These are phyloP conservation scores for Naumovozyma castellii DNA, from an alignment of 805 yeast genomes.

Conservation along the genomic window DNA sequence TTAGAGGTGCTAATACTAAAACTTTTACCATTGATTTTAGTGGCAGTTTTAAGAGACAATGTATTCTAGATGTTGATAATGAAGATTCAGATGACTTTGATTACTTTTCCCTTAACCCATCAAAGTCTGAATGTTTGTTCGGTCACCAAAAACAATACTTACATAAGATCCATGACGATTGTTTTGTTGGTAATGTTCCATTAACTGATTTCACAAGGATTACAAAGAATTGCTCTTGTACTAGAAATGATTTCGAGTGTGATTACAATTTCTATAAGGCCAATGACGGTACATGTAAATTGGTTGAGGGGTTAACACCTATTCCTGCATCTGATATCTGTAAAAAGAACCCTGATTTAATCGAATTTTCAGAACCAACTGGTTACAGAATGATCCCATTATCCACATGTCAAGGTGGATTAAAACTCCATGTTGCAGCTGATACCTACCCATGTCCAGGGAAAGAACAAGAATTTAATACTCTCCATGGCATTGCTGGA, in stretches of 20 bases:
- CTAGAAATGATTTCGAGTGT: conserved; percentile 85
- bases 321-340: conserved; percentile 58
- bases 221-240: conserved; percentile 66
- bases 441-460: conserved; percentile 81
- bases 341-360: conserved; percentile 37
- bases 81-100: conserved; percentile 50
- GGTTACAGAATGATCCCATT: conserved; percentile 84
- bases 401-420: conserved; percentile 80
- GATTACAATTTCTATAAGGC: conserved; percentile 73
- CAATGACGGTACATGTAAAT: conserved; percentile 73
- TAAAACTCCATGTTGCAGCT: conserved; percentile 51
- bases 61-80: conserved; percentile 39
- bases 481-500: conserved; percentile 47
- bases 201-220: conserved; percentile 47
- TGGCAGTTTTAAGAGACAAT: conserved; percentile 42
- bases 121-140: conserved; percentile 48
- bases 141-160: conserved; percentile 59
- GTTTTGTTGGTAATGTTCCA: conserved; percentile 61
- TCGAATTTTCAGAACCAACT: conserved; percentile 78
- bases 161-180: conserved; percentile 46
- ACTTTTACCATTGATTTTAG: conserved; percentile 52
- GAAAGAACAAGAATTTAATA: conserved; percentile 51
- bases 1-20: conserved; percentile 38
- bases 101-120: conserved; percentile 52
- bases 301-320: conserved; percentile 66